These are phyloP conservation scores for Ajuga reptans DNA, from an alignment of 305 asterid genomes.

Conservation along the genomic window DNA sequence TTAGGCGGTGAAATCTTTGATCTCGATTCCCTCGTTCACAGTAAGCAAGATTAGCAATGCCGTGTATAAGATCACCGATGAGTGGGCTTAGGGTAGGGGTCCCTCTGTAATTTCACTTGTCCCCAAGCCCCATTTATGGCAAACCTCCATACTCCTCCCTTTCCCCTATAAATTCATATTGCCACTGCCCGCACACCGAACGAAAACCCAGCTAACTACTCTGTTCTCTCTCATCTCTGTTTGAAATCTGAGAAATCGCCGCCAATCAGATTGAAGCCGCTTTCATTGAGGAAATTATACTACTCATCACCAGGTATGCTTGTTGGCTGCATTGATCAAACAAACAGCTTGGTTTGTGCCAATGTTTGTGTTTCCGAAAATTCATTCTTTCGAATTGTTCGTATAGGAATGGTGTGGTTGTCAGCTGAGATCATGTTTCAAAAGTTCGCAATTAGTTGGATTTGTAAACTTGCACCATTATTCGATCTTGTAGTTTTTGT, in stretches of 20 bases:
- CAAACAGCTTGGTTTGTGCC: not conserved
- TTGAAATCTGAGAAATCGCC: conserved; percentile 24
- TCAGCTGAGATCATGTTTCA: conserved; percentile 5
- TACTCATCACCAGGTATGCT: conserved; percentile 19
- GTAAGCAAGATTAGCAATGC: not conserved
- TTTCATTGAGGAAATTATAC: not conserved
- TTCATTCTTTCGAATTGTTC: not conserved
- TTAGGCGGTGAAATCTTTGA: conserved; percentile 22
- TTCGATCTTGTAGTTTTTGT: conserved; percentile 15
- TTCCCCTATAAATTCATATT: conserved; percentile 26
- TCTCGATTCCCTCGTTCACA: conserved; percentile 9
- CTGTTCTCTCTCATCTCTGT: not conserved
- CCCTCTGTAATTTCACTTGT: conserved; percentile 24
- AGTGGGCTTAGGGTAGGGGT: conserved; percentile 9
- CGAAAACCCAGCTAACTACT: not conserved
- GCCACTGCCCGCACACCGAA: conserved; percentile 15
- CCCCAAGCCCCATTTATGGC: conserved; percentile 25
- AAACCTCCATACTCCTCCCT: conserved; percentile 14
- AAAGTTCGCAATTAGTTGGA: conserved; percentile 14
- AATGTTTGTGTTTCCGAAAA: not conserved
- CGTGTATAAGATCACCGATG: conserved; percentile 4
- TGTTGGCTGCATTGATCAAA: conserved; percentile 20
- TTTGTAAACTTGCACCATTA: conserved; percentile 6
- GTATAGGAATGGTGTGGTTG: not conserved
- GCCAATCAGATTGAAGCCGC: not conserved